phyloP scores from a whole-genome alignment of 257 asterid species.

The Solanum pinnatisectum region DNA sequence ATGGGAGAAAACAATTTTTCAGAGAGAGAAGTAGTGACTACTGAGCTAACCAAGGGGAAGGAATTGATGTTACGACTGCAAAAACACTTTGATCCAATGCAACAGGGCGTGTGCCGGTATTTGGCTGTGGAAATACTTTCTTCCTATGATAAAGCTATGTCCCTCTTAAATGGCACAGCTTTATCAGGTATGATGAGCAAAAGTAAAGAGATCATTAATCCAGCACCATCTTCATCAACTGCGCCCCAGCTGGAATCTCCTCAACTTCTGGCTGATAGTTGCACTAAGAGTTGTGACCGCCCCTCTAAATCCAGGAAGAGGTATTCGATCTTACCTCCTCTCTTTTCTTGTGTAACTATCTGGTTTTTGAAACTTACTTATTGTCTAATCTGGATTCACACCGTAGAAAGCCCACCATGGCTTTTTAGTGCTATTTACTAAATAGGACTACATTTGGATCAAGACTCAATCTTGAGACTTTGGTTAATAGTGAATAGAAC shows the following conservation, averaged over 20 bases:
- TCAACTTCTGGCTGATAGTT: background rate
- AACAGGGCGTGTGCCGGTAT: background rate
- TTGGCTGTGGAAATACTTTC: slow-evolving; percentile 20
- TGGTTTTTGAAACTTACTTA: background rate
- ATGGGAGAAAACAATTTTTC: slow-evolving; percentile 10
- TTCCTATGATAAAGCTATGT: slow-evolving; percentile 31
- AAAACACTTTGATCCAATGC: slow-evolving; percentile 6
- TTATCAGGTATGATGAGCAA: background rate
- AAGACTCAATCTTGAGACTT: background rate
- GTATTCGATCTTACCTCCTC: background rate
- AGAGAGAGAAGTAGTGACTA: slow-evolving; percentile 10
- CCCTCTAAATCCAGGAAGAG: background rate
- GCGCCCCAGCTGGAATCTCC: background rate
- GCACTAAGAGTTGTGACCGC: background rate
- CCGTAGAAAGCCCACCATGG: background rate
- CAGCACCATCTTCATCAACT: background rate
- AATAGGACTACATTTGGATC: background rate
- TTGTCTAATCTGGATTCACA: background rate
- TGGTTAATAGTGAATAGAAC: background rate
- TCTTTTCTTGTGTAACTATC: background rate
- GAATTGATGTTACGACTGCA: slow-evolving; percentile 20
- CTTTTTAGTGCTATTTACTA: background rate
- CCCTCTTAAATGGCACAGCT: slow-evolving; percentile 1
- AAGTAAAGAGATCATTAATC: background rate
- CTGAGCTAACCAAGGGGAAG: slow-evolving; percentile 19